Conservation (phyloP, 1,284 basidiomycete species). For the Fomitiporia mediterranea region DNA sequence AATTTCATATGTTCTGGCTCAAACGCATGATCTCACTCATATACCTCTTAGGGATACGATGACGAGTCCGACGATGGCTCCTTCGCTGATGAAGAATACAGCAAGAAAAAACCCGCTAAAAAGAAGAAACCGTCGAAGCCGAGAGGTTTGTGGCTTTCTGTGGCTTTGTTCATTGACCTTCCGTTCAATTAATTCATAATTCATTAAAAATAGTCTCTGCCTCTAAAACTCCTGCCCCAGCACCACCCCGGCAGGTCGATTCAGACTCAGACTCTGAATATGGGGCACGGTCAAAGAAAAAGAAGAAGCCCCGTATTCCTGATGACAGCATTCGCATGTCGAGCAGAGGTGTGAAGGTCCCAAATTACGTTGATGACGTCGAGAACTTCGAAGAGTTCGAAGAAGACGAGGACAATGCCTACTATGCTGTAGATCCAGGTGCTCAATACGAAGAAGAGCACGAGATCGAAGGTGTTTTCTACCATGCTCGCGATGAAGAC, state of each 20-base stretch:
- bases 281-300: conserved; percentile 80
- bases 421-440: conserved; percentile 47
- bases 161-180: conserved; percentile 3
- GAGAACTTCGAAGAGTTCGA: conserved; percentile 79
- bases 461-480: conserved; percentile 86
- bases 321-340: conserved; percentile 75
- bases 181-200: conserved; percentile 9
- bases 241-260: conserved; percentile 43
- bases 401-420: conserved; percentile 50
- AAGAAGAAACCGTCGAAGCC: conserved; percentile 67
- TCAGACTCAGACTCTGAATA: conserved; percentile 89
- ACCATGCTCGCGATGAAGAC: conserved; percentile 78
- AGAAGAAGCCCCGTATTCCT: conserved; percentile 61
- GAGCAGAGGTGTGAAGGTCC: conserved; percentile 74
- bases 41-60: conserved; percentile 26
- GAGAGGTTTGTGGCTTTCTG: conserved; percentile 46
- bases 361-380: conserved; percentile 82
- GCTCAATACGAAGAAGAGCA: conserved; percentile 66
- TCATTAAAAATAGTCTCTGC: conserved; percentile 24
- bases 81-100: conserved; percentile 73
- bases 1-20: neutral
- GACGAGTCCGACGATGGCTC: conserved; percentile 67
- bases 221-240: conserved; percentile 34
- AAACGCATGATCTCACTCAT: neutral
- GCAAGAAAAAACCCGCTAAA: conserved; percentile 57